Evolutionary conservation across 352 stramenopile species (phyloP).

Genomic region (Phytophthora cryptogea): DNA sequence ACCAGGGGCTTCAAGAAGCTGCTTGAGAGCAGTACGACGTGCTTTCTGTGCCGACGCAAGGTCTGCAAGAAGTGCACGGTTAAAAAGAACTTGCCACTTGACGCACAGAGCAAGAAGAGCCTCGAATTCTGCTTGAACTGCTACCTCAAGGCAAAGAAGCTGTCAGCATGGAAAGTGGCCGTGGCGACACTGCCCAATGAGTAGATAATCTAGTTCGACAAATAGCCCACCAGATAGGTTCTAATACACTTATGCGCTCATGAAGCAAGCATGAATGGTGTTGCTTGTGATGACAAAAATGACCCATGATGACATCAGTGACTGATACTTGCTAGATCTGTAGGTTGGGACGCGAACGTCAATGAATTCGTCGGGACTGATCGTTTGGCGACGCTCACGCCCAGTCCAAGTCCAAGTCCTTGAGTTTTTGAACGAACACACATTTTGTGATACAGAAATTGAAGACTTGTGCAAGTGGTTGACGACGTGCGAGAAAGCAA

Average conservation of each 20-base stretch:
- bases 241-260: constrained; percentile 22
- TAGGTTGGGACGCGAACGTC: background rate
- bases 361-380: constrained; percentile 2
- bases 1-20: constrained; percentile 44
- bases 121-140: constrained; percentile 66
- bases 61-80: constrained; percentile 60
- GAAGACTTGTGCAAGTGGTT: too few relatives aligned
- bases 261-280: constrained; percentile 14
- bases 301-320: too few relatives aligned
- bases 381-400: constrained; percentile 1
- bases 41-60: constrained; percentile 43
- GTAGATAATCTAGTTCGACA: constrained; percentile 13
- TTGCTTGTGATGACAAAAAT: background rate
- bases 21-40: constrained; percentile 36
- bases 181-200: constrained; percentile 34
- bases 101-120: constrained; percentile 42
- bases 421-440: too few relatives aligned
- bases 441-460: too few relatives aligned
- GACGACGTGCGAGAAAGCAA: too few relatives aligned
- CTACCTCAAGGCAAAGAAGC: constrained; percentile 56
- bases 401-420: too few relatives aligned
- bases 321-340: too few relatives aligned
- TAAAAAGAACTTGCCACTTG: constrained; percentile 46
- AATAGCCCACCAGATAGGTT: constrained; percentile 19
- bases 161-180: constrained; percentile 51